Percentiles rank a stretch among this genome's conserved stretches.
phyloP scores from a whole-genome alignment of 768 basidiomycete species.

The Daedaleopsis sinensis region DNA sequence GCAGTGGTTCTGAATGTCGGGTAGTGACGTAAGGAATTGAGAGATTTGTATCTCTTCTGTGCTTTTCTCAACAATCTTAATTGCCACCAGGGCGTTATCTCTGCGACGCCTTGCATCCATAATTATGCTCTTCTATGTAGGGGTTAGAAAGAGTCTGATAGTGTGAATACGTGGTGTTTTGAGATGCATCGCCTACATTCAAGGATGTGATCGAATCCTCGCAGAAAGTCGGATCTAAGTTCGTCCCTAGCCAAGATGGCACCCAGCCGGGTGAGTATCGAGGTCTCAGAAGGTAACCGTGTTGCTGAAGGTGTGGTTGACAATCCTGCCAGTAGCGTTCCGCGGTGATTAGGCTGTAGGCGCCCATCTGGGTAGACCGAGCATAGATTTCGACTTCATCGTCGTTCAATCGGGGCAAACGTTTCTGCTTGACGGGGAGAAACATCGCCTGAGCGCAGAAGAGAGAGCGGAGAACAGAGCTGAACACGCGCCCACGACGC shows the following conservation, averaged over 20 bases:
- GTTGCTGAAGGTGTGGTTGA: slow-evolving; percentile 8
- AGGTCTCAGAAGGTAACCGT: slow-evolving; percentile 26
- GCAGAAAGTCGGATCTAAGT: slow-evolving; percentile 12
- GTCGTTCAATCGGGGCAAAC: background rate
- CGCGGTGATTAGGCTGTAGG: slow-evolving; percentile 1
- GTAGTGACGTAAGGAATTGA: too few species aligned
- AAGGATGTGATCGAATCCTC: slow-evolving; percentile 20
- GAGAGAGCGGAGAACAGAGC: background rate
- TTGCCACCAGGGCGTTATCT: too few species aligned
- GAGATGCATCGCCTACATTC: slow-evolving; percentile 14
- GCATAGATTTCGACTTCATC: background rate
- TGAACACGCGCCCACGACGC: background rate
- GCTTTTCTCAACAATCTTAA: too few species aligned
- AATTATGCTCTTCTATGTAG: background rate
- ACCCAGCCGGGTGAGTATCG: slow-evolving; percentile 17
- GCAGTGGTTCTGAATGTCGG: too few species aligned
- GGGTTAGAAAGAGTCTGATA: background rate
- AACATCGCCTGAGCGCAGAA: background rate
- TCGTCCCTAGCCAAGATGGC: slow-evolving; percentile 19
- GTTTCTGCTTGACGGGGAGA: background rate
- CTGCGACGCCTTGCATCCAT: slow-evolving; percentile 28
- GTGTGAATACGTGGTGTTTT: background rate
- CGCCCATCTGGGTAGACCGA: background rate
- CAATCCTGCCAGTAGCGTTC: slow-evolving; percentile 19
- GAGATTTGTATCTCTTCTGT: too few species aligned